Evolutionary conservation across 495 filamentous ascomycete species (phyloP).

Genomic region (Thozetella sp.): DNA sequence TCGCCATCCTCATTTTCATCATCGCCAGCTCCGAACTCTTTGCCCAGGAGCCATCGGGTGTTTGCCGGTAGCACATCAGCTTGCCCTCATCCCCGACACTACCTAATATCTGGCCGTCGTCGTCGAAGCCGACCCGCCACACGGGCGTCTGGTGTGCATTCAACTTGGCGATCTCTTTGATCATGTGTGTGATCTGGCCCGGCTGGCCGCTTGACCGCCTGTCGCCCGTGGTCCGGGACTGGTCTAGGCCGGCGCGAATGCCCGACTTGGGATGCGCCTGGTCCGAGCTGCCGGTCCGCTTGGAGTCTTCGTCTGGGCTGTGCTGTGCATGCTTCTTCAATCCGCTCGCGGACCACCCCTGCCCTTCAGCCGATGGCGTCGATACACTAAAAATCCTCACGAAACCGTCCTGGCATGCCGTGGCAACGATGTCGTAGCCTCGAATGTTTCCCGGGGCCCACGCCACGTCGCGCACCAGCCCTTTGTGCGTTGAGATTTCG

Average conservation of each 20-base stretch:
- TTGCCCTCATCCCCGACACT: slow-evolving; percentile 64
- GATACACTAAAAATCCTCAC: slow-evolving; percentile 83
- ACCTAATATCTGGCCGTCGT: slow-evolving; percentile 60
- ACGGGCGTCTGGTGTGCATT: slow-evolving; percentile 57
- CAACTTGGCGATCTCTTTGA: slow-evolving; percentile 52
- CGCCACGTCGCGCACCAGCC: slow-evolving; percentile 84
- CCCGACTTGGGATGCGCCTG: slow-evolving; percentile 41
- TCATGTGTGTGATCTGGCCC: slow-evolving; percentile 45
- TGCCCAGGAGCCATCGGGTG: slow-evolving; percentile 54
- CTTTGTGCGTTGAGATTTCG: slow-evolving; percentile 68
- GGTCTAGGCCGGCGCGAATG: slow-evolving; percentile 62
- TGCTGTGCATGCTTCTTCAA: slow-evolving; percentile 16
- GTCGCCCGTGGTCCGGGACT: slow-evolving; percentile 38
- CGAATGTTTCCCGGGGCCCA: slow-evolving; percentile 90
- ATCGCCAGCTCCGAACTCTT: slow-evolving; percentile 56
- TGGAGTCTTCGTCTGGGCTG: slow-evolving; percentile 5
- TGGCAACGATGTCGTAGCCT: slow-evolving; percentile 88
- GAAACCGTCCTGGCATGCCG: slow-evolving; percentile 87
- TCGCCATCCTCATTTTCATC: slow-evolving; percentile 48
- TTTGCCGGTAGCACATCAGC: slow-evolving; percentile 57
- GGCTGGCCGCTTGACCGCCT: slow-evolving; percentile 30
- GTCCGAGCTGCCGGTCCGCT: slow-evolving; percentile 14
- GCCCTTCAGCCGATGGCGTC: slow-evolving; percentile 47
- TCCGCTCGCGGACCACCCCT: slow-evolving; percentile 27
- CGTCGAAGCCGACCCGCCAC: slow-evolving; percentile 63